Conservation (phyloP, 2,329 filamentous ascomycete genomes). For the Penicillium sp. region DNA sequence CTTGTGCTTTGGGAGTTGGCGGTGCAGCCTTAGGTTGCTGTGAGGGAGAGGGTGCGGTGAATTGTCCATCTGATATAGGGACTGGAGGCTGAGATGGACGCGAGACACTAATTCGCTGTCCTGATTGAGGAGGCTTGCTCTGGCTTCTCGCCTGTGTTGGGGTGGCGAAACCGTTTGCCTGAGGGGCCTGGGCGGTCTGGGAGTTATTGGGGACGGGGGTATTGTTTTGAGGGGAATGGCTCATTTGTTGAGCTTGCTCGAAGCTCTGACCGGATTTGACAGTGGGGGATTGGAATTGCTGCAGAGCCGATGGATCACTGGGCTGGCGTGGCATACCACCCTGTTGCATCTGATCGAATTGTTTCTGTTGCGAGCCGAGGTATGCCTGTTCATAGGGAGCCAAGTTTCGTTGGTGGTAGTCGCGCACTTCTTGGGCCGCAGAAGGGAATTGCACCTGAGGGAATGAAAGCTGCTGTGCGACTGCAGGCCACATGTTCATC, state of each 20-base stretch:
- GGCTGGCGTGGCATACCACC: constrained; percentile 42
- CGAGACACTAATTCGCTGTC: constrained; percentile 37
- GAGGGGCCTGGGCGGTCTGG: constrained; percentile 31
- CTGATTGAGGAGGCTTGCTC: constrained; percentile 34
- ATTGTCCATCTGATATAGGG: constrained; percentile 35
- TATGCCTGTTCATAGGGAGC: constrained; percentile 70
- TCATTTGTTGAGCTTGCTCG: constrained; percentile 37
- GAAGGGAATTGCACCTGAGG: constrained; percentile 65
- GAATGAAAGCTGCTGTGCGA: constrained; percentile 68
- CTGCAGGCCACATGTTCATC: constrained; percentile 72
- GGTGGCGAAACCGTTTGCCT: constrained; percentile 46
- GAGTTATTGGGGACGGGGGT: constrained; percentile 29
- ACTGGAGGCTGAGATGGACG: constrained; percentile 38
- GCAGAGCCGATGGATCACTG: constrained; percentile 43
- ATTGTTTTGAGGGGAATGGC: constrained; percentile 38
- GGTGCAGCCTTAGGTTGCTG: constrained; percentile 33
- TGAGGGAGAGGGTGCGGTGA: constrained; percentile 33
- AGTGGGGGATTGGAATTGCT: constrained; percentile 49
- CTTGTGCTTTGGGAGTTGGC: constrained; percentile 32
- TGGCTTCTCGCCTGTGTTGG: constrained; percentile 40
- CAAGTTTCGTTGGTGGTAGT: constrained; percentile 76
- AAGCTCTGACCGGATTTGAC: constrained; percentile 58
- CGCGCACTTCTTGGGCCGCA: constrained; percentile 70
- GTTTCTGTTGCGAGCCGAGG: constrained; percentile 50
- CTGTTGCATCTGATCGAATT: constrained; percentile 46